These are phyloP conservation scores for Lotus japonicus DNA, from an alignment of 306 rosid species.

Conservation along the genomic window DNA sequence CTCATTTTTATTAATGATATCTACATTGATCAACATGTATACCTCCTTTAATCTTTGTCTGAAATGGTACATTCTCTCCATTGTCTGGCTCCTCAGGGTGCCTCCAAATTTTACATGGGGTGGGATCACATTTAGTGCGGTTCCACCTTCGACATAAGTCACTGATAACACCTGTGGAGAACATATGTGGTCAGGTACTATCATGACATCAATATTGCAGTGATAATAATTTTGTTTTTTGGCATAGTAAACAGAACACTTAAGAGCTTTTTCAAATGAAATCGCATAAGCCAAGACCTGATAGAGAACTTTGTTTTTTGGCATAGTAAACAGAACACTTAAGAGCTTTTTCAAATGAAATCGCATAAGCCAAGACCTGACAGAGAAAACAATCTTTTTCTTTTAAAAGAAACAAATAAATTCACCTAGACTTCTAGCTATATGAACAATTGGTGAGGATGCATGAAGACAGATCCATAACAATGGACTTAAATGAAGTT, in stretches of 20 bases:
- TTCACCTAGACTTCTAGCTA: neutral
- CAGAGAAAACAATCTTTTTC: neutral
- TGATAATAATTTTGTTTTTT: too few species aligned
- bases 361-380: neutral
- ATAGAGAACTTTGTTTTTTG: neutral
- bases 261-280: too few species aligned
- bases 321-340: neutral
- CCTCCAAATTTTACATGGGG: conserved; percentile 58
- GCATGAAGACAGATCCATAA: neutral
- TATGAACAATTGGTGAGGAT: neutral
- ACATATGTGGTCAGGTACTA: conserved; percentile 18
- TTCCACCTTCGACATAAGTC: conserved; percentile 52
- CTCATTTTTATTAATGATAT: neutral
- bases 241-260: too few species aligned
- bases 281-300: too few species aligned
- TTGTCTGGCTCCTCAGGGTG: conserved; percentile 60
- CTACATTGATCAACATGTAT: neutral
- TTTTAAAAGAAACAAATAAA: neutral
- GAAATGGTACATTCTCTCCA: conserved; percentile 51
- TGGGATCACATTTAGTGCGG: conserved; percentile 50
- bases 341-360: conserved; percentile 9
- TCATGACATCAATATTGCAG: neutral
- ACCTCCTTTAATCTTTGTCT: conserved; percentile 55
- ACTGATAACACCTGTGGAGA: conserved; percentile 48
- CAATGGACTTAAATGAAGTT: neutral